phyloP scores from a whole-genome alignment of 768 basidiomycete genomes.

The Cystobasidium tubakii region DNA sequence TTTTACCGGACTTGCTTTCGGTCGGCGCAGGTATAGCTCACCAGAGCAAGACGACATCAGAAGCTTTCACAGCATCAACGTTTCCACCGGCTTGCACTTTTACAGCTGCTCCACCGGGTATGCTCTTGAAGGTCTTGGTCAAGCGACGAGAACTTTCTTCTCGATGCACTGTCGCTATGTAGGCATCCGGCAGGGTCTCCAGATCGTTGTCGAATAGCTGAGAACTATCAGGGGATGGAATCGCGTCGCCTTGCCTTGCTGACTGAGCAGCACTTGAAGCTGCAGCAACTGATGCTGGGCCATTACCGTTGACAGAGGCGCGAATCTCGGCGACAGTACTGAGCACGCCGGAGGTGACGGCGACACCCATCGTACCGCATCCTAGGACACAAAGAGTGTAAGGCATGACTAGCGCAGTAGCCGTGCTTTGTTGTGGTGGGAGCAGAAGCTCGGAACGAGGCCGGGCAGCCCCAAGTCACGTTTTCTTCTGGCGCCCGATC shows the following conservation, averaged over 20 bases:
- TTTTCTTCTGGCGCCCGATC: background rate
- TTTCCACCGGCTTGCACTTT: slow-evolving; percentile 68
- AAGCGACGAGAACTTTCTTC: slow-evolving; percentile 68
- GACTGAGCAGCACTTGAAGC: slow-evolving; percentile 55
- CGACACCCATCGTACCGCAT: slow-evolving; percentile 98
- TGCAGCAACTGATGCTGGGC: background rate
- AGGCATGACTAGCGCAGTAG: slow-evolving; percentile 28
- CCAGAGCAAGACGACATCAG: slow-evolving; percentile 87
- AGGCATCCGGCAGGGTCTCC: slow-evolving; percentile 71
- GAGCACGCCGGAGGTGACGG: slow-evolving; percentile 85
- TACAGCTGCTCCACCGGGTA: slow-evolving; percentile 63
- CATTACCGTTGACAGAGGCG: slow-evolving; percentile 40
- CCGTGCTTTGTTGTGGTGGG: background rate
- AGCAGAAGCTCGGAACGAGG: background rate
- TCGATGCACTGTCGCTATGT: slow-evolving; percentile 80
- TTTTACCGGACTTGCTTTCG: background rate
- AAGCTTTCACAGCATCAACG: slow-evolving; percentile 61
- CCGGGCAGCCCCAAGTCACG: background rate
- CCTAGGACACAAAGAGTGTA: slow-evolving; percentile 52
- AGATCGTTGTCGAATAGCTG: slow-evolving; percentile 47
- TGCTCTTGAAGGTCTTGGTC: slow-evolving; percentile 56
- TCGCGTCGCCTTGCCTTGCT: slow-evolving; percentile 33
- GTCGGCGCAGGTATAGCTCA: slow-evolving; percentile 50
- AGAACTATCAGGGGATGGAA: slow-evolving; percentile 40
- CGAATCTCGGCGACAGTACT: slow-evolving; percentile 64